phyloP scores from a whole-genome alignment of 2,329 filamentous ascomycete genomes.

The Blastomyces silverae region DNA sequence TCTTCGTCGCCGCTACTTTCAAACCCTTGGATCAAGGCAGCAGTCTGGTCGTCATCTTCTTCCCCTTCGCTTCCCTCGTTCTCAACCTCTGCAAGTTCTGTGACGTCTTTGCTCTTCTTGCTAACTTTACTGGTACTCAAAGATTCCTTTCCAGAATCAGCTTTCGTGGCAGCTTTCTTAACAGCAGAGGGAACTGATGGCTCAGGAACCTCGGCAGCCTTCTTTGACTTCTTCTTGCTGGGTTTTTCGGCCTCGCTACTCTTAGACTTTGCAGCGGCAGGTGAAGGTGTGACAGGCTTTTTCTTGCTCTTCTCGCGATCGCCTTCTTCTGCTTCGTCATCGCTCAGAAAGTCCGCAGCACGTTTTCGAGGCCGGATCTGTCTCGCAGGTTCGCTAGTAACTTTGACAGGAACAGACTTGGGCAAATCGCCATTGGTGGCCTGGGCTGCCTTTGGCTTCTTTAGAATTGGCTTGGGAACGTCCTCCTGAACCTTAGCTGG shows the following conservation, averaged over 20 bases:
- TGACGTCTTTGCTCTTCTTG: slow-evolving; percentile 27
- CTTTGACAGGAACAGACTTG: slow-evolving; percentile 27
- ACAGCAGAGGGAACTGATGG: background rate
- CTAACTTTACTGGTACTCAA: background rate
- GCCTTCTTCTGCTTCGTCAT: slow-evolving; percentile 32
- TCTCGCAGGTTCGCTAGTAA: slow-evolving; percentile 32
- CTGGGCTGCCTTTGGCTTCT: slow-evolving; percentile 29
- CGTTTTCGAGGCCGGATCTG: slow-evolving; percentile 43
- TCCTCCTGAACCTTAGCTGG: slow-evolving; percentile 27
- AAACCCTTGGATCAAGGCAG: slow-evolving; percentile 49
- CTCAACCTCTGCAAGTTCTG: slow-evolving; percentile 22
- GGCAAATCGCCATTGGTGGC: slow-evolving; percentile 21
- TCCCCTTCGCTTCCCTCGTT: slow-evolving; percentile 30
- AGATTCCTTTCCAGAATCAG: slow-evolving; percentile 41
- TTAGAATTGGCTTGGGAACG: slow-evolving; percentile 30
- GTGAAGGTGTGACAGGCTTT: slow-evolving; percentile 20
- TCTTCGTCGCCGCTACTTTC: slow-evolving; percentile 50
- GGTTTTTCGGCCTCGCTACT: slow-evolving; percentile 23
- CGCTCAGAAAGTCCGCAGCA: slow-evolving; percentile 44
- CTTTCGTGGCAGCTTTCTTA: slow-evolving; percentile 2
- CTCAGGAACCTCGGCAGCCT: slow-evolving; percentile 25
- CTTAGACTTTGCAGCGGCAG: slow-evolving; percentile 20
- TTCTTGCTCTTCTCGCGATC: slow-evolving; percentile 6
- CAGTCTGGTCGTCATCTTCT: slow-evolving; percentile 48
- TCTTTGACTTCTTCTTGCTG: slow-evolving; percentile 46